Base-by-base conservation (phyloP, 192 early-diverging fungal genomes). In the Entomortierella lignicola region DNA sequence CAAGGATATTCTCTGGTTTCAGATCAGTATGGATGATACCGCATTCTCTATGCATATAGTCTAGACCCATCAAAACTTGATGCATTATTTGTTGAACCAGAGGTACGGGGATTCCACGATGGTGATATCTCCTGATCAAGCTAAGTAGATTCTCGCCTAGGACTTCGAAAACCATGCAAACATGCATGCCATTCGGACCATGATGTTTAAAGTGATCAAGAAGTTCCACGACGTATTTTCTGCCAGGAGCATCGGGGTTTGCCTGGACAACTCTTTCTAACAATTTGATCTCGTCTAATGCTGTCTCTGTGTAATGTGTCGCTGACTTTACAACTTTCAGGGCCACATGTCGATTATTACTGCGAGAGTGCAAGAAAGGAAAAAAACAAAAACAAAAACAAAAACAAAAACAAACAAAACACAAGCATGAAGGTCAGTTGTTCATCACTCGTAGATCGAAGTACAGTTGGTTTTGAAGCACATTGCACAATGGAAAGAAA, bases 281-380 rank as follows among this genome's bases (percentile, higher is more conserved):
- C 43, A 99, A 85, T 81, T 95, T 93, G 66, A 99, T 98, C 81
- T 99, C 98, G 77, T 99, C 98, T 66, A 92, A 66, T 8, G 98
- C 97, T 0, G 96, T 97, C 71, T 97, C 95, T 8, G 96, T 96
- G 84, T 98, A 99, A 81, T 97, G 95, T 31, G 87, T 85, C 1
- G 98, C 96, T 12, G 95, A 94, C 80, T 99, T 99, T 54, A 99
- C 97, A 51, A 99, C 93, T 81, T 99, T 99, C 25, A 99, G 89
- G 2, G 98, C 98, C 42, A 96, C 94, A 71, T 95, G 94, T 2
- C 90, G 91, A 58, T 91, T 84, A 23, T 77, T 85, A 31, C 89
- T 89, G 53, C 42, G 41, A 29, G 30, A 50, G 43, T 13, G 13
- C 29, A 5, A 20, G 31, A 29, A 26, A 17, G 21, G 20, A 42